Percentiles rank a stretch among this genome's conserved stretches.
Conservation (phyloP, 1,284 basidiomycete species). For the Erythrobasidium hasegawianum region DNA sequence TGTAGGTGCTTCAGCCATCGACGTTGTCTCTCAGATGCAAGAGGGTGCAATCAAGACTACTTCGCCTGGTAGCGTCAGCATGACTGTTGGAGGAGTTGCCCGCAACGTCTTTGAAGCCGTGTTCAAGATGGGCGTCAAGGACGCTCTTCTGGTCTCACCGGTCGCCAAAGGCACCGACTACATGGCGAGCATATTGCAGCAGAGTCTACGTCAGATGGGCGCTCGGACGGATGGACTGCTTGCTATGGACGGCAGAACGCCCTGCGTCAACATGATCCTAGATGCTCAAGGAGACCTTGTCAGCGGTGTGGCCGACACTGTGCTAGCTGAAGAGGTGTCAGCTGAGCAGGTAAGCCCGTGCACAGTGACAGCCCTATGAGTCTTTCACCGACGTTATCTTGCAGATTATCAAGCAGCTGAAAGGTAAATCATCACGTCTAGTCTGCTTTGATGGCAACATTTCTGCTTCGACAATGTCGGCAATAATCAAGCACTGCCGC, state of each 20-base stretch:
- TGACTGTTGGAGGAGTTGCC: slow-evolving; percentile 84
- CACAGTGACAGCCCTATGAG: no score
- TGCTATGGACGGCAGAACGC: slow-evolving; percentile 63
- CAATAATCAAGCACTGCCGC: background rate
- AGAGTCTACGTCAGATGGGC: slow-evolving; percentile 5
- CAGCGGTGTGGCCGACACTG: slow-evolving; percentile 89
- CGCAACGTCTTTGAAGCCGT: slow-evolving; percentile 91
- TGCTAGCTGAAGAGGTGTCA: slow-evolving; percentile 59
- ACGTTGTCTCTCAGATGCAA: slow-evolving; percentile 63
- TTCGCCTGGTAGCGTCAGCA: slow-evolving; percentile 66
- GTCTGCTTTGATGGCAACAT: slow-evolving; percentile 83
- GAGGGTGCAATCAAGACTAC: slow-evolving; percentile 60
- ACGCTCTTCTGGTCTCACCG: slow-evolving; percentile 52
- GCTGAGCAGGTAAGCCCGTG: slow-evolving; percentile 53
- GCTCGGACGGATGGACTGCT: slow-evolving; percentile 16
- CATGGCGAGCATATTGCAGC: background rate
- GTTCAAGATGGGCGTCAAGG: slow-evolving; percentile 56
- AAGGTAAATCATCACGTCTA: slow-evolving; percentile 58
- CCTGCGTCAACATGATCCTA: slow-evolving; percentile 76
- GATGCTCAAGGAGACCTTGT: slow-evolving; percentile 68
- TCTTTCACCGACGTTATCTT: no score
- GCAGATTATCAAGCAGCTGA: slow-evolving; percentile 52
- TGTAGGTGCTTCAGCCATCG: slow-evolving; percentile 77
- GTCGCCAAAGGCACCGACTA: slow-evolving; percentile 45
- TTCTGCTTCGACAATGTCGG: slow-evolving; percentile 51